A percentile compares a stretch with the other conserved stretches of the same genome.
These are phyloP conservation scores for Cicer bijugum DNA, from an alignment of 306 rosid species.

Conservation along the genomic window DNA sequence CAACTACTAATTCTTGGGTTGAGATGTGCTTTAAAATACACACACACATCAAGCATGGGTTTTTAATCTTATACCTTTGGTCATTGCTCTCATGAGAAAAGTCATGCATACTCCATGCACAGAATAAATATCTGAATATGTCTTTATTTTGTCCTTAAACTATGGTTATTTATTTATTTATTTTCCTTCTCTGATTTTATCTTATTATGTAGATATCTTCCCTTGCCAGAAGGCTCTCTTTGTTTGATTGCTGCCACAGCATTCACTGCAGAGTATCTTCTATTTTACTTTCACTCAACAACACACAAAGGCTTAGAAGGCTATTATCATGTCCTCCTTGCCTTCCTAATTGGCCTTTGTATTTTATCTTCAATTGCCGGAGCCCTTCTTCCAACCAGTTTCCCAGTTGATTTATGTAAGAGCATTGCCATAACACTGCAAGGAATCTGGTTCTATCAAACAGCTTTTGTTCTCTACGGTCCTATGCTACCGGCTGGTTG, in stretches of 20 bases:
- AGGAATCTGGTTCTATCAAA: slow-evolving; percentile 92
- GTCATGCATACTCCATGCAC: background rate
- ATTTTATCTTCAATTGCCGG: slow-evolving; percentile 63
- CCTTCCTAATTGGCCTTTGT: slow-evolving; percentile 68
- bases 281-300: slow-evolving; percentile 85
- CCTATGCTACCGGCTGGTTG: slow-evolving; percentile 90
- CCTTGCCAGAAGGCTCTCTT: slow-evolving; percentile 71
- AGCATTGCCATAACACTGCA: slow-evolving; percentile 77
- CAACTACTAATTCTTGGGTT: slow-evolving; percentile 18
- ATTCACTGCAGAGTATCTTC: slow-evolving; percentile 75
- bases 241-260: slow-evolving; percentile 75
- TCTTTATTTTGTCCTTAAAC: slow-evolving; percentile 1
- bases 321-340: slow-evolving; percentile 80
- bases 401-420: slow-evolving; percentile 67
- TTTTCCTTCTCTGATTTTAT: slow-evolving; percentile 1
- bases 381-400: slow-evolving; percentile 70
- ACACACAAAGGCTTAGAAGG: slow-evolving; percentile 85
- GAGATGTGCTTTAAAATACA: background rate
- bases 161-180: slow-evolving; percentile 16
- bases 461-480: slow-evolving; percentile 83
- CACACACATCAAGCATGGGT: background rate
- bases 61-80: background rate
- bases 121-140: background rate
- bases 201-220: slow-evolving; percentile 54
- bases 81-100: slow-evolving; percentile 6